Percentiles rank a stretch among this genome's conserved stretches.
Conservation (phyloP, 768 basidiomycete species). For the Amanita phalloides region DNA sequence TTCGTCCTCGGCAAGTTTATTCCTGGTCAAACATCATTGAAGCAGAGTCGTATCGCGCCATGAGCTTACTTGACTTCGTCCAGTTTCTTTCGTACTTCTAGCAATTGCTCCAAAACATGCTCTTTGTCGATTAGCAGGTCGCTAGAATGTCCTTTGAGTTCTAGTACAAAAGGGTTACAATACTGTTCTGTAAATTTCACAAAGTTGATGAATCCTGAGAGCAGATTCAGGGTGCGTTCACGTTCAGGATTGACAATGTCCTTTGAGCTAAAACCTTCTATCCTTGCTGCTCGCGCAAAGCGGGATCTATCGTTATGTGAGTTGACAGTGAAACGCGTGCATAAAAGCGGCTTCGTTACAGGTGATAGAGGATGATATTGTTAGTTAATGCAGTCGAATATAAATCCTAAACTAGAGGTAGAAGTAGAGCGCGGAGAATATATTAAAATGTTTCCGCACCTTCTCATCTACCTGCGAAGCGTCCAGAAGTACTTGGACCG, state of each 20-base stretch:
- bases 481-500: conserved; percentile 44
- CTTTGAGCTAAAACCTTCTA: conserved; percentile 66
- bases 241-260: conserved; percentile 68
- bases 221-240: conserved; percentile 60
- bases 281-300: conserved; percentile 61
- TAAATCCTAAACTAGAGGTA: conserved; percentile 40
- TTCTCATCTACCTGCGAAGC: conserved; percentile 41
- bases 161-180: conserved; percentile 47
- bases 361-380: conserved; percentile 59
- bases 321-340: background rate
- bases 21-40: conserved; percentile 24
- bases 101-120: conserved; percentile 35
- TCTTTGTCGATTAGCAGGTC: conserved; percentile 53
- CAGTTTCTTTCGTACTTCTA: conserved; percentile 40
- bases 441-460: conserved; percentile 23
- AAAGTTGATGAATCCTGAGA: conserved; percentile 91
- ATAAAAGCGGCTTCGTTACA: conserved; percentile 29
- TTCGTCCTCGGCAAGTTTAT: conserved; percentile 58
- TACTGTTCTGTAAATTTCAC: conserved; percentile 79
- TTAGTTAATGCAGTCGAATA: conserved; percentile 47
- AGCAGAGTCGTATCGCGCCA: background rate
- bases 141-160: conserved; percentile 51
- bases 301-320: conserved; percentile 34
- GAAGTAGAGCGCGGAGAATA: background rate
- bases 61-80: conserved; percentile 42